Percentiles rank a stretch among this genome's conserved stretches.
Evolutionary conservation across 805 yeast species (phyloP).

Genomic region (Teunomyces lycoperdinae): DNA sequence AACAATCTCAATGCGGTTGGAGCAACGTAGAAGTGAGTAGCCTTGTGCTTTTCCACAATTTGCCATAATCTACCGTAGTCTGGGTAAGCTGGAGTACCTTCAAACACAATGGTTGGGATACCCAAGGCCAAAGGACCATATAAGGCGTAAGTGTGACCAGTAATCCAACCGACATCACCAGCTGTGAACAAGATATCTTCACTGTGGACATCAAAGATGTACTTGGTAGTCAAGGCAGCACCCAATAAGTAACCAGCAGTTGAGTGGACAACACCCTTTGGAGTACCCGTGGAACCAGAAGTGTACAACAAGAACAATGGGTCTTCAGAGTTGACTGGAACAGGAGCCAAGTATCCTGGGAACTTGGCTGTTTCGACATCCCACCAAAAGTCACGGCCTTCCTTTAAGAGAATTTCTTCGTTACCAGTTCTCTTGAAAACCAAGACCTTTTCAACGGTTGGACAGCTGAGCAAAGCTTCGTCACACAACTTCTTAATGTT

Average conservation of each 20-base stretch:
- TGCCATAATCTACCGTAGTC: constrained; percentile 78
- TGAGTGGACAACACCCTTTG: constrained; percentile 81
- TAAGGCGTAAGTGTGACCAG: constrained; percentile 81
- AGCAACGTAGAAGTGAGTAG: constrained; percentile 79
- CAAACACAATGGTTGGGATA: constrained; percentile 76
- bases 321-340: constrained; percentile 75
- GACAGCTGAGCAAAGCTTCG: constrained; percentile 68
- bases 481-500: constrained; percentile 81
- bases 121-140: constrained; percentile 80
- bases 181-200: constrained; percentile 80
- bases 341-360: constrained; percentile 70
- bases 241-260: constrained; percentile 79
- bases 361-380: constrained; percentile 64
- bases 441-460: constrained; percentile 64
- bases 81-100: constrained; percentile 87
- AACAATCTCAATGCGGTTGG: constrained; percentile 79
- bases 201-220: constrained; percentile 71
- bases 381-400: constrained; percentile 75
- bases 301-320: constrained; percentile 79
- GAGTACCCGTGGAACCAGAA: constrained; percentile 86
- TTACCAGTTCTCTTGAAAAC: constrained; percentile 75
- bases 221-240: constrained; percentile 70
- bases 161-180: constrained; percentile 91
- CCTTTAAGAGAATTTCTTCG: constrained; percentile 45
- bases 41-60: constrained; percentile 66